Evolutionary conservation across 2,329 filamentous ascomycete species (phyloP), one percentile per base, ranked within the genome.

Genomic region (Drechslera avenae): DNA sequence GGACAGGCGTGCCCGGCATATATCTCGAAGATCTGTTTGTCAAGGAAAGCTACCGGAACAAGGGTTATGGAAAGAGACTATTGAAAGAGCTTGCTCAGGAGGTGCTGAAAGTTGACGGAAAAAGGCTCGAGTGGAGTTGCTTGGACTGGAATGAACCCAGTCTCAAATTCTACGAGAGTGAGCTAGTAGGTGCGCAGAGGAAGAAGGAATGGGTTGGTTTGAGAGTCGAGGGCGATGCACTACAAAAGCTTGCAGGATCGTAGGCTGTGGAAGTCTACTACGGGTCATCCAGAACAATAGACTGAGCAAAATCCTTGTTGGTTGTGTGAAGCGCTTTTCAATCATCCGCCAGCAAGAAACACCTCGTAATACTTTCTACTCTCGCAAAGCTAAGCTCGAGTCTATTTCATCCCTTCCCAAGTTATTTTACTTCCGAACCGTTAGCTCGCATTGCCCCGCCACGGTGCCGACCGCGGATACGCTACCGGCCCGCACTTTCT

Each of bases 1-100:
- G 94, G 94, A 84, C 89, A 7, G 84, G 89, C n/a, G 84, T 83
- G 37, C 85, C 92, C 0, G 93, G 93, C 2, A 89, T 99, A 67
- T 96, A 95, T 73, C 86, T 97, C 31, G 93, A 97, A 73, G 93
- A 97, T 69, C 78, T 97, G n/a, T 96, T 87, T 67, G 90, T 99
- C 33, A 81, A 85, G 62, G 81, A 85, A 1, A 77, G 78, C 36
- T 86, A 88, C 63, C 81, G 94, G 3, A 86, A 86, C 28, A 84
- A 83, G 54, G 92, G 92, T 0, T 96, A 93, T 69, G 93, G 92
- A 32, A 89, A 87, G 74, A 78, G 80, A 63, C 73, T 97, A 68
- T 78, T 97, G 40, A 83, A 83, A 54, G 84, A 85, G 60, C 76
- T 97, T 69, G 93, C 92, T n/a, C 84, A 83, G 66, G 89, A 96